Base-by-base conservation (phyloP, 441 rosid genomes). In the Arabidopsis hybrid region DNA sequence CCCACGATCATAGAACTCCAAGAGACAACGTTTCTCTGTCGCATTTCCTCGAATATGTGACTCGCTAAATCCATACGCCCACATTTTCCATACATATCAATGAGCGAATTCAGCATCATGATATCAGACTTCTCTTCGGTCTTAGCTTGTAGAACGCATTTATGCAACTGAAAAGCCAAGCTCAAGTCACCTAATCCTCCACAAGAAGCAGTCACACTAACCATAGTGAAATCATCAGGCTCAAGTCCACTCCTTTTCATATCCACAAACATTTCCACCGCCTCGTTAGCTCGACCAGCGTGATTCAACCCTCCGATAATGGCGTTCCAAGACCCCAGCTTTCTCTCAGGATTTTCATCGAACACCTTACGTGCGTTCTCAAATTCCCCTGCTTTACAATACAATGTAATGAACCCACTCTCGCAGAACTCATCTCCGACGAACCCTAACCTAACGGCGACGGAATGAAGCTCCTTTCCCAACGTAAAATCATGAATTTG, bases 251-350 rank as follows among this genome's bases (percentile, higher is more conserved):
- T 63, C 67, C 68, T 79, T 67, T 77, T 88, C 80, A 89, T 85
- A 84, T 84, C 81, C 3, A 85, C n/a, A 57, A 93, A 91, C 89
- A 85, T 81, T 56, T 78, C 67, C 34, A 91, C 81, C 9, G 82
- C 90, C 59, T 91, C 96, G 35, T 62, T 76, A 0, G 80, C 89
- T 43, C 80, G 82, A 11, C 88, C 94, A 0, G 82, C 87, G 6
- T 88, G 96, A 47, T 85, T 61, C 49, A 91, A 80, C 13, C 96
- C 97, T 0, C 78, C 85, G 18, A 93, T 81, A 29, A 88, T 72
- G 1, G 97, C 92, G 62, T 93, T 93, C 98, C 98, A 93, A 59
- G 97, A 91, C 18, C 98, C 96, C 70, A 93, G 51, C 76, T 84
- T 89, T 76, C 94, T 85, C 0, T 83, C 82, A 34, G 79, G 83